phyloP scores from a whole-genome alignment of 1,139 yeast genomes.

The Taphrina flavorubra region DNA sequence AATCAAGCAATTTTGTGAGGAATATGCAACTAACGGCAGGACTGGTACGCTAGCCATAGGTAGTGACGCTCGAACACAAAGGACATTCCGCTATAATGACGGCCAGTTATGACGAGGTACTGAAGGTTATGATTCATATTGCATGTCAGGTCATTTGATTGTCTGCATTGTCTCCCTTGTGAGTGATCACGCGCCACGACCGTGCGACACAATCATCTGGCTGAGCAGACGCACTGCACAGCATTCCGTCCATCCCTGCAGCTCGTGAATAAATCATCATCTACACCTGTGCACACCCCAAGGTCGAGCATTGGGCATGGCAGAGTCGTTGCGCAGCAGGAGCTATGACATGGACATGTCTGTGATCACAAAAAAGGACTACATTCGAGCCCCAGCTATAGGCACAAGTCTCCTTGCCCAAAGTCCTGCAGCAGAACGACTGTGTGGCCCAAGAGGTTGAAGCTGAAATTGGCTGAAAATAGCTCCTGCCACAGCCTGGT shows the following conservation, averaged over 20 bases:
- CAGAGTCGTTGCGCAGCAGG: too few relatives aligned
- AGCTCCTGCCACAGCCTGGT: not conserved
- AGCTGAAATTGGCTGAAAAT: not conserved
- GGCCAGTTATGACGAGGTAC: not conserved
- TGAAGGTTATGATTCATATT: not conserved
- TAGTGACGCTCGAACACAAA: not conserved
- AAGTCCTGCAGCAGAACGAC: too few relatives aligned
- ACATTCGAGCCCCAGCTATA: not conserved
- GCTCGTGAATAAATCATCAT: too few relatives aligned
- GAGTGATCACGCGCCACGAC: not conserved
- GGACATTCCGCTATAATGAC: too few relatives aligned
- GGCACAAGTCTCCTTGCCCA: too few relatives aligned
- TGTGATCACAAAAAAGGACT: too few relatives aligned
- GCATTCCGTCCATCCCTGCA: too few relatives aligned
- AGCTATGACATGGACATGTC: too few relatives aligned
- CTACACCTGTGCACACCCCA: too few relatives aligned
- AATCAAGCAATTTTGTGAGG: slow-evolving; percentile 21
- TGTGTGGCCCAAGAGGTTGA: too few relatives aligned
- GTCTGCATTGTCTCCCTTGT: slow-evolving; percentile 8
- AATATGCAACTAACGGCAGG: slow-evolving; percentile 28
- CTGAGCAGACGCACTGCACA: too few relatives aligned
- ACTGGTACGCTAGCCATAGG: slow-evolving; percentile 7
- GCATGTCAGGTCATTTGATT: not conserved
- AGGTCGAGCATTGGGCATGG: too few relatives aligned
- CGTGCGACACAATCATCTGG: not conserved